phyloP scores from a whole-genome alignment of 352 stramenopile genomes.

The Globisporangium recalcitrans region DNA sequence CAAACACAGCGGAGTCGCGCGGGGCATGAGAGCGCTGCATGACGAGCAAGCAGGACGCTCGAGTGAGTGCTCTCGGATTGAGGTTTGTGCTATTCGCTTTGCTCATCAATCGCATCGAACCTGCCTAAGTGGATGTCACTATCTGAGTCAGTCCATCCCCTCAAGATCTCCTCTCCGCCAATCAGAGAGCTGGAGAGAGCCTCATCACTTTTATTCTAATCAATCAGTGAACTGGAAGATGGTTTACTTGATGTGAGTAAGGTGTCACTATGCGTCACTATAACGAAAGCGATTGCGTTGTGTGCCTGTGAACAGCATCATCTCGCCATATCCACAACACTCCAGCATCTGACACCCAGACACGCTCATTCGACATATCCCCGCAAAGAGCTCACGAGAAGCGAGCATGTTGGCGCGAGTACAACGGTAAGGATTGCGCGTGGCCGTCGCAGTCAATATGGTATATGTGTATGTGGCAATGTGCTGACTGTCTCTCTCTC shows the following conservation, averaged over 20 bases:
- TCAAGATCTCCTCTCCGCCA: slow-evolving; percentile 7
- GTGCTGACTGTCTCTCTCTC: not conserved
- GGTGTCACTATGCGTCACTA: not conserved
- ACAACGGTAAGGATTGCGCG: not conserved
- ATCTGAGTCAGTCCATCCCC: not conserved
- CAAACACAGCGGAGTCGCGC: not conserved
- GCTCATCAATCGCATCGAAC: not conserved
- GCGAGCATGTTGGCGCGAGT: slow-evolving; percentile 6
- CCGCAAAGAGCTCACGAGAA: not conserved
- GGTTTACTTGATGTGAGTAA: slow-evolving; percentile 1
- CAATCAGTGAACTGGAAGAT: not conserved
- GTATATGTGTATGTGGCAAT: not conserved
- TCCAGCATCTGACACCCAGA: not conserved
- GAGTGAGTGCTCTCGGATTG: not conserved
- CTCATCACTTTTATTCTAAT: not conserved
- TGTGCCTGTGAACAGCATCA: not conserved
- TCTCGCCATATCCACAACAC: too few species aligned
- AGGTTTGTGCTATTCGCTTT: not conserved
- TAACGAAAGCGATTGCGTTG: slow-evolving; percentile 3
- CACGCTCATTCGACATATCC: slow-evolving; percentile 4
- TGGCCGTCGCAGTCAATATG: not conserved
- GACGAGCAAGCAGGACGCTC: not conserved
- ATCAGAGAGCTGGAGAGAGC: not conserved
- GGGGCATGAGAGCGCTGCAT: not conserved
- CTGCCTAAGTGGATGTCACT: not conserved